These are phyloP conservation scores for Akanthomyces lecanii DNA, from an alignment of 2,329 filamentous ascomycete species.

Conservation along the genomic window DNA sequence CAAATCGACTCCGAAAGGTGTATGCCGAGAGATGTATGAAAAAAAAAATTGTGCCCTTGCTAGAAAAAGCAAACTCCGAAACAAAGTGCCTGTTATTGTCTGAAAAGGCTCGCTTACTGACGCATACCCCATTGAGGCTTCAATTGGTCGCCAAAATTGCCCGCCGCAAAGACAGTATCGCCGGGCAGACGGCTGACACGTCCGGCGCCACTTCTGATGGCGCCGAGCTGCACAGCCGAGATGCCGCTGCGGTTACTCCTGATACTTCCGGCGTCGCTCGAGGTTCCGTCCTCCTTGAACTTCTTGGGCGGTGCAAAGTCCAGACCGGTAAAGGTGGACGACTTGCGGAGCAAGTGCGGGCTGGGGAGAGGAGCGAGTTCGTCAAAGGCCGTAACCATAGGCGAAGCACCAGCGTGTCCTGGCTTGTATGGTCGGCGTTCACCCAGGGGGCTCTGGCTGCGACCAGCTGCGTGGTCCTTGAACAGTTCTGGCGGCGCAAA, in stretches of 20 bases:
- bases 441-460: conserved; percentile 59
- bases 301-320: conserved; percentile 78
- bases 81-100: conserved; percentile 8
- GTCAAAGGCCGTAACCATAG: conserved; percentile 78
- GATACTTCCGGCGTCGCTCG: conserved; percentile 65
- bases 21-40: conserved; percentile 11
- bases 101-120: conserved; percentile 26
- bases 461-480: conserved; percentile 65
- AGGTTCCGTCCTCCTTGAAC: conserved; percentile 59
- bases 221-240: conserved; percentile 63
- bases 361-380: conserved; percentile 82
- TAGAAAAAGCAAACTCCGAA: conserved; percentile 9
- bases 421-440: conserved; percentile 70
- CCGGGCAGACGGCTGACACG: conserved; percentile 80
- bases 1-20: conserved; percentile 15
- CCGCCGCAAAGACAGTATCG: conserved; percentile 73
- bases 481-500: conserved; percentile 76
- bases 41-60: conserved; percentile 14
- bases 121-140: conserved; percentile 59
- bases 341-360: conserved; percentile 75
- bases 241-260: conserved; percentile 66
- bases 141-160: conserved; percentile 58
- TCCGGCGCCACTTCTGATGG: conserved; percentile 78
- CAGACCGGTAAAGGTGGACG: conserved; percentile 69
- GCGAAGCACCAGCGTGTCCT: conserved; percentile 68